Percentiles rank a stretch among this genome's conserved stretches.
Evolutionary conservation across 768 basidiomycete species (phyloP).

Genomic region (Boletus insuetus): DNA sequence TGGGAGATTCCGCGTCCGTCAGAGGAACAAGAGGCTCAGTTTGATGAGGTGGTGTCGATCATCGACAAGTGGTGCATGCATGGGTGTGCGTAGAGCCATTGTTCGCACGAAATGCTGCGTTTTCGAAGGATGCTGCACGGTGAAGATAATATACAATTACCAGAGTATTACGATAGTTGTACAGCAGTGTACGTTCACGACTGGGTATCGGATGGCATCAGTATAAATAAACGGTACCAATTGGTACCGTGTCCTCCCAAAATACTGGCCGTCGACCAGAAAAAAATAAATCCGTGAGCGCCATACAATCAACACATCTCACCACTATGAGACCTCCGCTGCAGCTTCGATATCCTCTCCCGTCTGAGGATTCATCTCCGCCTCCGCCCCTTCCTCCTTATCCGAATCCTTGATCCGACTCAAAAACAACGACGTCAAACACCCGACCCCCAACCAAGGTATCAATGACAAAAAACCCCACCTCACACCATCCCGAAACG

Average conservation of each 20-base stretch:
- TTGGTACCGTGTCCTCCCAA: too few species aligned
- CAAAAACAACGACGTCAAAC: conserved; percentile 38
- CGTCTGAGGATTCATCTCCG: not conserved
- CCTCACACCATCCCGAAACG: conserved; percentile 40
- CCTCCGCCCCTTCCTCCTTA: not conserved
- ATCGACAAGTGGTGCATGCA: conserved; percentile 44
- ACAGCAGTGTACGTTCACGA: too few species aligned
- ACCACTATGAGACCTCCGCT: not conserved
- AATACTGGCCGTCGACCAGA: too few species aligned
- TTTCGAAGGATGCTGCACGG: too few species aligned
- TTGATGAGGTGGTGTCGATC: conserved; percentile 69
- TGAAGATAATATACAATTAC: too few species aligned
- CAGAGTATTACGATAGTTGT: too few species aligned
- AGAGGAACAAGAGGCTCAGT: conserved; percentile 62
- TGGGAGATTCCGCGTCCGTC: conserved; percentile 40
- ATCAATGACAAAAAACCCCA: conserved; percentile 48
- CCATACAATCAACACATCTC: too few species aligned
- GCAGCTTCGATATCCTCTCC: not conserved
- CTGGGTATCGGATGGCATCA: too few species aligned
- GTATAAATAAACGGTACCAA: too few species aligned
- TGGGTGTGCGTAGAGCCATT: too few species aligned
- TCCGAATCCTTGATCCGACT: conserved; percentile 34
- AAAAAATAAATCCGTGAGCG: too few species aligned
- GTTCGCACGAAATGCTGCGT: too few species aligned
- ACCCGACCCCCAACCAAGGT: conserved; percentile 43